These are phyloP conservation scores for Malus hybrid DNA, from an alignment of 331 rosid species.

Conservation along the genomic window DNA sequence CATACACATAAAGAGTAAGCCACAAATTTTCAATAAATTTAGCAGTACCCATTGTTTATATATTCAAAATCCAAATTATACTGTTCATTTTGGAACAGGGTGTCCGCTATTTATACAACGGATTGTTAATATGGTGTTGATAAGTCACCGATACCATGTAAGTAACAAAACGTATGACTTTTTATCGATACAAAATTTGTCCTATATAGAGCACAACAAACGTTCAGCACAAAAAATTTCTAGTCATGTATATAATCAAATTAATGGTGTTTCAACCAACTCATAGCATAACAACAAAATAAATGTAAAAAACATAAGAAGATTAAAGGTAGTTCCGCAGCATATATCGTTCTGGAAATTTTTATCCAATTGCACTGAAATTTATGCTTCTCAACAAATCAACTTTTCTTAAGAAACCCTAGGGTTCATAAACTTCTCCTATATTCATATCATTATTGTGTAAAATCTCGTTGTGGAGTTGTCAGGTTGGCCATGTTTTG, in stretches of 20 bases:
- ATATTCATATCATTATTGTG: neutral
- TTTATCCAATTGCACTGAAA: conserved; percentile 37
- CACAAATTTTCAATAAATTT: neutral
- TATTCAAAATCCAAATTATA: no score
- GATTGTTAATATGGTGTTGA: no score
- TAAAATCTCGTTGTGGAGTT: conserved; percentile 27
- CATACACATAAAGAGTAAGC: neutral
- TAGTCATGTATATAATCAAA: neutral
- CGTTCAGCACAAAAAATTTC: neutral
- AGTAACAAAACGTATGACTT: no score
- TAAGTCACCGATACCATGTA: no score
- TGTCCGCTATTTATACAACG: no score
- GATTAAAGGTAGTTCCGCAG: conserved; percentile 30
- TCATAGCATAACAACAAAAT: conserved; percentile 8
- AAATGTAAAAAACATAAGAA: neutral
- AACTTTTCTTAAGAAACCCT: neutral
- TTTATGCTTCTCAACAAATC: conserved; percentile 20
- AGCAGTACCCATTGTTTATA: neutral
- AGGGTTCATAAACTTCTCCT: neutral
- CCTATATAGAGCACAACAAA: no score
- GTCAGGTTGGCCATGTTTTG: conserved; percentile 56
- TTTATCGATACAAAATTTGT: no score
- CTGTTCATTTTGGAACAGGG: neutral
- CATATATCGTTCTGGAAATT: conserved; percentile 26
- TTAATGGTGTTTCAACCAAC: neutral